Evolutionary conservation across 306 rosid species (phyloP).

Genomic region (Potentilla sterilis): DNA sequence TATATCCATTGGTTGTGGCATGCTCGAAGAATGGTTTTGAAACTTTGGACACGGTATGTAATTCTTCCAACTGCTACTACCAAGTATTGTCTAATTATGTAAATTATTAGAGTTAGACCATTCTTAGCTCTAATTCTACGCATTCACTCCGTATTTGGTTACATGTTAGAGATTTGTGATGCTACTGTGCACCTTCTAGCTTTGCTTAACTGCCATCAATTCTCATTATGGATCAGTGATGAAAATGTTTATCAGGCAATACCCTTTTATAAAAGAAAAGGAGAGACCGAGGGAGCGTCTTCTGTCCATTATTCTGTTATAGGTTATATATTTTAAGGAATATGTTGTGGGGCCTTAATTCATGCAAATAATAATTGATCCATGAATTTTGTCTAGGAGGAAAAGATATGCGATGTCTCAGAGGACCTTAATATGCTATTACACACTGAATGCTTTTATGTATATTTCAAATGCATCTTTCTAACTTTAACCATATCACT

Average conservation of each 20-base stretch:
- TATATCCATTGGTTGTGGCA: conserved; percentile 75
- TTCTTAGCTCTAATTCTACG: not conserved
- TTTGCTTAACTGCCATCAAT: not conserved
- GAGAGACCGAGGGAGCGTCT: not conserved
- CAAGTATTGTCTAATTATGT: not conserved
- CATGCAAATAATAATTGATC: not conserved
- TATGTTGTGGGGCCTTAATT: not conserved
- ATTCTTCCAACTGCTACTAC: conserved; percentile 12
- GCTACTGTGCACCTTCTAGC: not conserved
- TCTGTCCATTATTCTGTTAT: not conserved
- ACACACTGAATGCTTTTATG: not conserved
- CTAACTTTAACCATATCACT: conserved; percentile 28
- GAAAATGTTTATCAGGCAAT: not conserved
- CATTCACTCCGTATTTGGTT: not conserved
- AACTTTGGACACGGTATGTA: conserved; percentile 79
- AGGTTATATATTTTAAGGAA: not conserved
- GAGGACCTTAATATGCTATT: not conserved
- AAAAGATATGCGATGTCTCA: not conserved
- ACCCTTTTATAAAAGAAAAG: not conserved
- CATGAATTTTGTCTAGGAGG: not conserved
- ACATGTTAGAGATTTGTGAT: not conserved
- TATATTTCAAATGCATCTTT: not conserved
- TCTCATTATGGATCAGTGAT: not conserved
- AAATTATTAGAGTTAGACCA: not conserved
- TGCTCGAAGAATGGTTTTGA: conserved; percentile 91